phyloP scores from a whole-genome alignment of 2,329 filamentous ascomycete genomes.

The Cucurbitaria berberidis region DNA sequence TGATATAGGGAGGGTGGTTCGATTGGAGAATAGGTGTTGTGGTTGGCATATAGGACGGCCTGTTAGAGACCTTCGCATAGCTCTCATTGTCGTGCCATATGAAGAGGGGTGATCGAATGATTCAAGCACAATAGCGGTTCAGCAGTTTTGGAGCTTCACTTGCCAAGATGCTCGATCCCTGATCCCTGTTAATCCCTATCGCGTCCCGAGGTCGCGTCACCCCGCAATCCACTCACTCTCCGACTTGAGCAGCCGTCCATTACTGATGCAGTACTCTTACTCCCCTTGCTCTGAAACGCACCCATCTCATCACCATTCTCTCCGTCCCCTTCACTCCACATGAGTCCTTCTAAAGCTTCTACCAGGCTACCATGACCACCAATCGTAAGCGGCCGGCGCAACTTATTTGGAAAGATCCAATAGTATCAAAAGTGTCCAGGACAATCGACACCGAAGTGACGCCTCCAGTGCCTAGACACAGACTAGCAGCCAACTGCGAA shows the following conservation, averaged over 20 bases:
- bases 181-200: background rate
- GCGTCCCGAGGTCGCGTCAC: constrained; percentile 1
- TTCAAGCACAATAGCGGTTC: constrained; percentile 5
- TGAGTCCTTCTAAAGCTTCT: background rate
- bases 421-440: background rate
- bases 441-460: background rate
- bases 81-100: constrained; percentile 30
- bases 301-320: background rate
- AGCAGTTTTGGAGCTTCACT: constrained; percentile 8
- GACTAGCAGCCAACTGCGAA: background rate
- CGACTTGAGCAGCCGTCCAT: background rate
- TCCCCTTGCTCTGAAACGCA: background rate
- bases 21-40: background rate
- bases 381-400: background rate
- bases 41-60: constrained; percentile 20
- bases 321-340: background rate
- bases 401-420: background rate
- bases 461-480: background rate
- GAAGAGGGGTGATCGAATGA: background rate
- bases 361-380: background rate
- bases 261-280: background rate
- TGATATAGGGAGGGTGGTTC: constrained; percentile 18
- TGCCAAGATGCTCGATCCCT: constrained; percentile 12
- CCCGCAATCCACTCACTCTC: background rate
- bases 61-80: constrained; percentile 21